Evolutionary conservation across 2,329 filamentous ascomycete genomes (phyloP).

Genomic region (Daldinia sp.): DNA sequence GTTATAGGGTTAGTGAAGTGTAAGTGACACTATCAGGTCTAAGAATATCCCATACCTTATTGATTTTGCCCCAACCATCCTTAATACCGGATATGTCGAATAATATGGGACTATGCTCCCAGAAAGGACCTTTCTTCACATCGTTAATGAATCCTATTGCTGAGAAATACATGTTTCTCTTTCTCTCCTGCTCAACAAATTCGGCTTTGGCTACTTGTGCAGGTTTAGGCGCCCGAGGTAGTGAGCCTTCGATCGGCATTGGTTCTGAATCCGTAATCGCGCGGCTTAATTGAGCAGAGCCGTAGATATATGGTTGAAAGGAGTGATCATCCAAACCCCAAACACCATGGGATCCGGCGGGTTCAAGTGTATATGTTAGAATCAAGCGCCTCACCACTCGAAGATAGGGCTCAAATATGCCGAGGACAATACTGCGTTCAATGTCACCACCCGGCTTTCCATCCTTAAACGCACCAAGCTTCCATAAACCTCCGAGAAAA

Average conservation of each 20-base stretch:
- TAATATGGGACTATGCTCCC: slow-evolving; percentile 94
- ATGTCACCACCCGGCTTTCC: slow-evolving; percentile 60
- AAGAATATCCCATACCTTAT: slow-evolving; percentile 65
- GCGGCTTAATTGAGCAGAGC: slow-evolving; percentile 86
- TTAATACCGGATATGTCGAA: slow-evolving; percentile 93
- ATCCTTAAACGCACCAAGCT: slow-evolving; percentile 79
- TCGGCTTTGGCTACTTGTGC: slow-evolving; percentile 70
- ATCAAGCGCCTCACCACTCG: slow-evolving; percentile 81
- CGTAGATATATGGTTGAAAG: slow-evolving; percentile 93
- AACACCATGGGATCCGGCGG: slow-evolving; percentile 94
- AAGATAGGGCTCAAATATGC: slow-evolving; percentile 81
- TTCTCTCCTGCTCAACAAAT: slow-evolving; percentile 71
- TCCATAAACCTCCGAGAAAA: slow-evolving; percentile 91
- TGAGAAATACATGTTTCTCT: slow-evolving; percentile 87
- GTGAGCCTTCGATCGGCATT: slow-evolving; percentile 81
- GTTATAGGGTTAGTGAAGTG: slow-evolving; percentile 14
- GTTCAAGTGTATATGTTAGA: slow-evolving; percentile 89
- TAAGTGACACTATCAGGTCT: background rate
- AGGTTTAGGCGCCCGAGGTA: slow-evolving; percentile 75
- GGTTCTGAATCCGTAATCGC: slow-evolving; percentile 70
- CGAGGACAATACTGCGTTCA: slow-evolving; percentile 83
- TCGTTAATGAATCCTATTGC: slow-evolving; percentile 97
- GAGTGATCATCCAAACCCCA: slow-evolving; percentile 99
- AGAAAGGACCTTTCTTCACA: slow-evolving; percentile 95
- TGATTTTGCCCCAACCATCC: slow-evolving; percentile 98